These are phyloP conservation scores for Letharia columbiana DNA, from an alignment of 495 filamentous ascomycete species.

Conservation along the genomic window DNA sequence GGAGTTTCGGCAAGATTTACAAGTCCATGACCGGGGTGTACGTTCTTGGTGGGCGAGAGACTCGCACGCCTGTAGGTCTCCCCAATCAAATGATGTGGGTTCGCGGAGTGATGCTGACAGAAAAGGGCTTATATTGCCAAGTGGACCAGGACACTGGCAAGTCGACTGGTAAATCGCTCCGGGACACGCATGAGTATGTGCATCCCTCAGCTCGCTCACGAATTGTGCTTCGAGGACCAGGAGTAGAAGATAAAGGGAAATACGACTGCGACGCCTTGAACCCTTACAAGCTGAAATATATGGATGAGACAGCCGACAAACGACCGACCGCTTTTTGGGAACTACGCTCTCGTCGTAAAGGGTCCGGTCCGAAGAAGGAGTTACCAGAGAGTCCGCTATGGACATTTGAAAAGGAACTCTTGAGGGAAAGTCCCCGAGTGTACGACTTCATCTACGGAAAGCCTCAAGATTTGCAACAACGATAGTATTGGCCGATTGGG, in stretches of 20 bases:
- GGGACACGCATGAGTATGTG: conserved; percentile 26
- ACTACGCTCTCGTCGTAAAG: conserved; percentile 17
- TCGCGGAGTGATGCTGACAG: neutral
- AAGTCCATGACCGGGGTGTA: conserved; percentile 24
- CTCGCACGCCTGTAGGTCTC: conserved; percentile 22
- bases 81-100: neutral
- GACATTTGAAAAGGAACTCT: conserved; percentile 17
- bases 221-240: conserved; percentile 20
- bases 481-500: neutral
- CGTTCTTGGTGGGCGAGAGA: conserved; percentile 18
- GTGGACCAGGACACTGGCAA: conserved; percentile 21
- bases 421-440: conserved; percentile 17
- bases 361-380: conserved; percentile 10
- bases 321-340: conserved; percentile 23
- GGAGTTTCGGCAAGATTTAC: conserved; percentile 28
- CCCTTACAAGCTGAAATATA: conserved; percentile 21
- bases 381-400: conserved; percentile 22
- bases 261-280: conserved; percentile 23
- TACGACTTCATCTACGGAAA: conserved; percentile 18
- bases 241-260: conserved; percentile 21
- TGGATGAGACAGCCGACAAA: conserved; percentile 19
- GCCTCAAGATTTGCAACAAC: neutral
- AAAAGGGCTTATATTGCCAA: conserved; percentile 14
- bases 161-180: conserved; percentile 12
- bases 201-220: conserved; percentile 24